Base-by-base conservation (phyloP, 805 yeast species). In the Kazachstania africana region DNA sequence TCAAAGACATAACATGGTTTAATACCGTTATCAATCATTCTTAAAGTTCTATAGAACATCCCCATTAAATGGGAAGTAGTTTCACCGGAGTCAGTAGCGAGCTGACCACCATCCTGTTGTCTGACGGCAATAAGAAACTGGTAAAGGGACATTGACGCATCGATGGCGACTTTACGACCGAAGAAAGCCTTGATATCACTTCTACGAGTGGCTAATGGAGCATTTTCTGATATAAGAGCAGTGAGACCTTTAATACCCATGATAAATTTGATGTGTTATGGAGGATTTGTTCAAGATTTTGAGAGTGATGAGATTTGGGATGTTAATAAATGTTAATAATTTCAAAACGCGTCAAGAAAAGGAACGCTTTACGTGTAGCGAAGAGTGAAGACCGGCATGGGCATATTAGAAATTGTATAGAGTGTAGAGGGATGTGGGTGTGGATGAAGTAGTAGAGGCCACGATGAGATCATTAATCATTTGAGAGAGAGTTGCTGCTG, bases 1-100 rank as follows among this genome's bases (percentile, higher is more conserved):
- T 91, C 99, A 59, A 91, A 91, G 6, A 91, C 97, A 51, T 84
- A 91, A 27, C 87, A 78, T 1, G 99, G 99, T 53, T 91, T 91
- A 47, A 91, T 72, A n/a, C 96, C 95, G 48, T 81, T 73, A 41
- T 79, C 94, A 4, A 87, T 80, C 70, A 91, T 72, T 32, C 95
- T 62, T 32, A 91, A 68, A 1, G 99, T 91, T 38, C 98, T 66
- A 57, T 91, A 88, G 55, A 91, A 91, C 70, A 91, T 81, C 2
- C 99, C 99, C 79, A 87, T 85, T 36, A 91, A 56, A 55, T 91
- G 99, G 0, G 95, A 81, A 0, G 82, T 80, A 2, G 96, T 88
- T 40, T 84, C 94, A 27, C 99, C 99, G 13, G 72, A 72, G 24
- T 82, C 95, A 40, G 73, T 79, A 16, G 91, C 76, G 48, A 91